These are phyloP conservation scores for Sequoia sempervirens DNA, from an alignment of 75 land plant species.

Conservation along the genomic window DNA sequence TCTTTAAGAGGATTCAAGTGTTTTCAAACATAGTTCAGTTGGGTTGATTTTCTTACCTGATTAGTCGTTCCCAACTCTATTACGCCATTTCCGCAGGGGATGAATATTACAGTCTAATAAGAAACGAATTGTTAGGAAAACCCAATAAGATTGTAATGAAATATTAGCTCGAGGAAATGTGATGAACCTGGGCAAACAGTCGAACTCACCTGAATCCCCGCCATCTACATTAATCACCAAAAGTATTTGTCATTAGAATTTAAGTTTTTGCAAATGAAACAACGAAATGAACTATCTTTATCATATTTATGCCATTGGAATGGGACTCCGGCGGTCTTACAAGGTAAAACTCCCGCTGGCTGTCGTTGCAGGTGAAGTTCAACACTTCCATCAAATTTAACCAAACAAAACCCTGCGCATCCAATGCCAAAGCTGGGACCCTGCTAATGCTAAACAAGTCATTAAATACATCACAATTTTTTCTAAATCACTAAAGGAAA, in stretches of 20 bases:
- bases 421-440: neutral
- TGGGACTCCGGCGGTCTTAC: neutral
- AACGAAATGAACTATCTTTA: neutral
- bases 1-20: neutral
- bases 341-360: neutral
- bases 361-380: neutral
- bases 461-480: no score
- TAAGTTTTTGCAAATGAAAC: neutral
- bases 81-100: neutral
- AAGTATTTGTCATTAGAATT: neutral
- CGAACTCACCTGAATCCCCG: constrained; percentile 4
- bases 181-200: neutral
- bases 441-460: neutral
- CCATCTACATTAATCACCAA: neutral
- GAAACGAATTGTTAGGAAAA: neutral
- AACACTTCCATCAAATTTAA: neutral
- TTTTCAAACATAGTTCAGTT: neutral
- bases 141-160: neutral
- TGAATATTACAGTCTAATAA: neutral
- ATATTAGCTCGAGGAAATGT: neutral
- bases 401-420: neutral
- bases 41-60: neutral
- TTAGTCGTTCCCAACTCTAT: constrained; percentile 1
- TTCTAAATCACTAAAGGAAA: neutral
- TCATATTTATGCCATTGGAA: neutral